Evolutionary conservation across 805 yeast species (phyloP).

Genomic region (Pichia insulana): DNA sequence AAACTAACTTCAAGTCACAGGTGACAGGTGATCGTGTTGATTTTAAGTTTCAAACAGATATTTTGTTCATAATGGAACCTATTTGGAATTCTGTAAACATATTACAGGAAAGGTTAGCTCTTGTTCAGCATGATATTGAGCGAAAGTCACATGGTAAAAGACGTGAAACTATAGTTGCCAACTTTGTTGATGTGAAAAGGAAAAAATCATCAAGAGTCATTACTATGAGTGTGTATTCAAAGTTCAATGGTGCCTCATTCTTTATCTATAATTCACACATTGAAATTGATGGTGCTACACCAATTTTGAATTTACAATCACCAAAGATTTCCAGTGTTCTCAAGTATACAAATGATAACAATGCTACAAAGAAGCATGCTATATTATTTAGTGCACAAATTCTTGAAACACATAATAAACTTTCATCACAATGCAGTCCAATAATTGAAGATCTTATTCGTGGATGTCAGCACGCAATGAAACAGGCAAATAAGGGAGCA

Average conservation of each 20-base stretch:
- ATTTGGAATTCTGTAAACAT: slow-evolving; percentile 36
- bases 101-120: slow-evolving; percentile 23
- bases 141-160: not conserved
- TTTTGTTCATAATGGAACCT: slow-evolving; percentile 47
- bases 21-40: slow-evolving; percentile 65
- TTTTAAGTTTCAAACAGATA: slow-evolving; percentile 50
- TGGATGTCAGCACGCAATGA: slow-evolving; percentile 42
- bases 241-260: slow-evolving; percentile 65
- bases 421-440: slow-evolving; percentile 74
- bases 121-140: slow-evolving; percentile 6
- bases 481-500: slow-evolving; percentile 11
- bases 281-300: slow-evolving; percentile 29
- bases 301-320: slow-evolving; percentile 57
- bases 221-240: slow-evolving; percentile 42
- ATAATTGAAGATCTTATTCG: slow-evolving; percentile 52
- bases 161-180: no score
- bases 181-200: not conserved
- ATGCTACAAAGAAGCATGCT: slow-evolving; percentile 32
- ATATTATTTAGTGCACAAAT: slow-evolving; percentile 48
- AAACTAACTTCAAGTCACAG: slow-evolving; percentile 32
- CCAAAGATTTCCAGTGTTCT: slow-evolving; percentile 62
- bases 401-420: slow-evolving; percentile 60
- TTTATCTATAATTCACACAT: slow-evolving; percentile 37
- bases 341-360: slow-evolving; percentile 38
- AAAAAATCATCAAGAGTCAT: slow-evolving; percentile 2